Percentiles rank a stretch among this genome's conserved stretches.
phyloP scores from a whole-genome alignment of 208 protist genomes.

The Crithidia thermophila region DNA sequence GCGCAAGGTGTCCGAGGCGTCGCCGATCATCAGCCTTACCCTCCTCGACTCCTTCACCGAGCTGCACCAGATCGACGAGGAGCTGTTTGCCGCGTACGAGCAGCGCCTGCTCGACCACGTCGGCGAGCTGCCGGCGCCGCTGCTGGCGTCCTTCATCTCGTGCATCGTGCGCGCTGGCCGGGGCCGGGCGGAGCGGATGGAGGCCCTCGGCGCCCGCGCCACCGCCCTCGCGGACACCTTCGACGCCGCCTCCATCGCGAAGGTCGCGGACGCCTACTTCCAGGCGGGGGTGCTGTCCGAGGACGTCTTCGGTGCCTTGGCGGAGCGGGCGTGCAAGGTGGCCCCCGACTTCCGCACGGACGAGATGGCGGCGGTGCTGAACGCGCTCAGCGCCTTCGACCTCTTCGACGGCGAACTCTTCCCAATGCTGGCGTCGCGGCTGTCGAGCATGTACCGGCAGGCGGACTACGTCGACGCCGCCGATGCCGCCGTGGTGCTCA shows the following conservation, averaged over 20 bases:
- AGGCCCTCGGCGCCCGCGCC: conserved; percentile 61
- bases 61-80: conserved; percentile 73
- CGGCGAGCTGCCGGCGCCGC: conserved; percentile 55
- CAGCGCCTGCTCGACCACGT: conserved; percentile 60
- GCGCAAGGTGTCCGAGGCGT: conserved; percentile 41
- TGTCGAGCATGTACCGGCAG: conserved; percentile 61
- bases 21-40: conserved; percentile 71
- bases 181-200: conserved; percentile 43
- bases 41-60: conserved; percentile 85
- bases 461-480: conserved; percentile 54
- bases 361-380: conserved; percentile 70
- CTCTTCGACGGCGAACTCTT: conserved; percentile 91
- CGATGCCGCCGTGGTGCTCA: conserved; percentile 74
- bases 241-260: conserved; percentile 79
- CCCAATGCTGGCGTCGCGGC: conserved; percentile 81
- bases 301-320: conserved; percentile 85
- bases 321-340: conserved; percentile 85
- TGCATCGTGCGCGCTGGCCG: conserved; percentile 66
- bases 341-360: conserved; percentile 75
- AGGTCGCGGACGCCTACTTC: conserved; percentile 74
- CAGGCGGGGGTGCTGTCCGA: conserved; percentile 67
- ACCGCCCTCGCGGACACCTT: conserved; percentile 64
- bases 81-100: conserved; percentile 77
- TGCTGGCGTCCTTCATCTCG: conserved; percentile 69
- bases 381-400: conserved; percentile 83